Evolutionary conservation across 2,329 filamentous ascomycete species (phyloP).

Genomic region (Pestalotiopsis sp.): DNA sequence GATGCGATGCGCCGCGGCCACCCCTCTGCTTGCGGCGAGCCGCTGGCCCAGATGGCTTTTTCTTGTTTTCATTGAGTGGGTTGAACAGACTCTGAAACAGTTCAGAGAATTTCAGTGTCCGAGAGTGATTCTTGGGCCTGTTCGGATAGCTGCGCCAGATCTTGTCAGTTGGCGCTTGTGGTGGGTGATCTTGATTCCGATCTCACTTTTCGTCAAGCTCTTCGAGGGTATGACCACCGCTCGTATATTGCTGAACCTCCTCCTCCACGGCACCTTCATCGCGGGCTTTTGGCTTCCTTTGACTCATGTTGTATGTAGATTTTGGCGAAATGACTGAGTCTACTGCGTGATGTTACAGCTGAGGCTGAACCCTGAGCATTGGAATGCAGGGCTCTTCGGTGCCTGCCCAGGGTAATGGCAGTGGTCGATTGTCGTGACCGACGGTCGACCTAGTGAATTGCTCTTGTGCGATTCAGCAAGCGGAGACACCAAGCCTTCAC

Average conservation of each 20-base stretch:
- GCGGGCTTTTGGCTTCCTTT: slow-evolving; percentile 29
- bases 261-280: slow-evolving; percentile 50
- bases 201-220: slow-evolving; percentile 49
- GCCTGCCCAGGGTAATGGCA: not conserved
- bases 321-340: too few species aligned
- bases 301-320: slow-evolving; percentile 33
- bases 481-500: too few species aligned
- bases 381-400: not conserved
- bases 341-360: too few species aligned
- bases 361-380: not conserved
- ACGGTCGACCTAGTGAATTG: too few species aligned
- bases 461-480: too few species aligned
- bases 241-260: slow-evolving; percentile 54
- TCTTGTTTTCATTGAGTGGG: slow-evolving; percentile 76
- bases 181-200: not conserved
- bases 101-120: slow-evolving; percentile 81
- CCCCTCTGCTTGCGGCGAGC: slow-evolving; percentile 61
- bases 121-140: slow-evolving; percentile 77
- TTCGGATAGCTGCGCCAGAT: slow-evolving; percentile 72
- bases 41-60: slow-evolving; percentile 64
- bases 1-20: slow-evolving; percentile 58
- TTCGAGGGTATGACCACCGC: slow-evolving; percentile 38
- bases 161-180: slow-evolving; percentile 11
- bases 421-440: too few species aligned
- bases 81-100: slow-evolving; percentile 82